These are phyloP conservation scores for Colletotrichum paranaense DNA, from an alignment of 2,329 filamentous ascomycete genomes.

Conservation along the genomic window DNA sequence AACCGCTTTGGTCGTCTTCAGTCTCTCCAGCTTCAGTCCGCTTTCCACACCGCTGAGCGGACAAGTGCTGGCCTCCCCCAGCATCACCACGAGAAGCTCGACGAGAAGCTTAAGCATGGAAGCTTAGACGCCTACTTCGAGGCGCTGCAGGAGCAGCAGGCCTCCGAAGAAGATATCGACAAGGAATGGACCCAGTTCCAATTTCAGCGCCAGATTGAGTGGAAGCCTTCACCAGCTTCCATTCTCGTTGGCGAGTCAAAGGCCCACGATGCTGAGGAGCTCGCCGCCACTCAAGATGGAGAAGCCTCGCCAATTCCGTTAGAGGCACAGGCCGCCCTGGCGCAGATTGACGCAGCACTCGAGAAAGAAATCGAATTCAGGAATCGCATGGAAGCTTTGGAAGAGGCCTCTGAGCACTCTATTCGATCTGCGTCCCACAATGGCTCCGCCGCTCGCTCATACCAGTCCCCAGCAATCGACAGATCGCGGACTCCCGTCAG, in stretches of 20 bases:
- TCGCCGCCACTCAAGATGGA: slow-evolving; percentile 46
- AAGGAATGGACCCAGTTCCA: slow-evolving; percentile 94
- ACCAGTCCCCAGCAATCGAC: slow-evolving; percentile 55
- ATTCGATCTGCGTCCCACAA: slow-evolving; percentile 48
- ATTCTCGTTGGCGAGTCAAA: slow-evolving; percentile 71
- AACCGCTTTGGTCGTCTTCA: slow-evolving; percentile 65
- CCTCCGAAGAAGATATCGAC: slow-evolving; percentile 65
- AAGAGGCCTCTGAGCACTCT: slow-evolving; percentile 54
- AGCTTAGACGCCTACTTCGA: slow-evolving; percentile 92
- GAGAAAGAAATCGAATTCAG: slow-evolving; percentile 78
- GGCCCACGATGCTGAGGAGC: slow-evolving; percentile 53
- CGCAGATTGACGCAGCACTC: slow-evolving; percentile 87
- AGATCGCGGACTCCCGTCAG: slow-evolving; percentile 56
- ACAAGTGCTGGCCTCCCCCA: slow-evolving; percentile 65
- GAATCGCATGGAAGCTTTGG: slow-evolving; percentile 56
- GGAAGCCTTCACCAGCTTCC: slow-evolving; percentile 74
- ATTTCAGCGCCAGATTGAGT: slow-evolving; percentile 88
- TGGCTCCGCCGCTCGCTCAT: slow-evolving; percentile 45
- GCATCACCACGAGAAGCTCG: slow-evolving; percentile 63
- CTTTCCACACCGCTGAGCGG: slow-evolving; percentile 72
- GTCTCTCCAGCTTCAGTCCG: slow-evolving; percentile 77
- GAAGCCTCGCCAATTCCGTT: slow-evolving; percentile 50
- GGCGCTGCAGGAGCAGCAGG: slow-evolving; percentile 83
- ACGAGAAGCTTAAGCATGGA: slow-evolving; percentile 65
- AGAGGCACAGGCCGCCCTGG: slow-evolving; percentile 71